A percentile compares a stretch with the other conserved stretches of the same genome.
These are phyloP conservation scores for Tetrahymena elliotti DNA, from an alignment of 73 alveolate genomes.

Conservation along the genomic window DNA sequence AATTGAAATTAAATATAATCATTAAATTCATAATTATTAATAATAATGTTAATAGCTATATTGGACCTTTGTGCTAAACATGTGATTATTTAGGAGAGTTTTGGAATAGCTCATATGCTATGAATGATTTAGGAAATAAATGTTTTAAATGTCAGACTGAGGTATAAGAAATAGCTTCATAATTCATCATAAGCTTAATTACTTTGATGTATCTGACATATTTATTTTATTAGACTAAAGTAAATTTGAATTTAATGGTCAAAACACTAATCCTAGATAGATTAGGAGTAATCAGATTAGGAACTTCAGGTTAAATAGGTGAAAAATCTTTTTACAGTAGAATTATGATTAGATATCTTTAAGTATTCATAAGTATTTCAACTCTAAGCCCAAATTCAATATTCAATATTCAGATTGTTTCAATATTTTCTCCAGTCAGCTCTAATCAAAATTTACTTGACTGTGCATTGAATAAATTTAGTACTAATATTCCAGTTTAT, in stretches of 20 bases:
- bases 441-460: not conserved
- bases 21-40: not conserved
- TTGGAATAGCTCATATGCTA: not conserved
- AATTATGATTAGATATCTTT: not conserved
- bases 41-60: not conserved
- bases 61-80: not conserved
- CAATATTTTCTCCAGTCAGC: not conserved
- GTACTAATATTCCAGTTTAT: not conserved
- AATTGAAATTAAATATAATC: not conserved
- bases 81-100: not conserved
- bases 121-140: not conserved
- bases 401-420: not conserved
- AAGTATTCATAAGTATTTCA: not conserved
- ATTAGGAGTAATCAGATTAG: not conserved
- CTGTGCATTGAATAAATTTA: not conserved
- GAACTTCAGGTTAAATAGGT: not conserved
- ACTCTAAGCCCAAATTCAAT: not conserved
- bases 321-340: not conserved
- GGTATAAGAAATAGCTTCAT: not conserved
- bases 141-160: not conserved
- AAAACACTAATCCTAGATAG: not conserved
- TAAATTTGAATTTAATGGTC: not conserved
- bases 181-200: not conserved
- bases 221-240: not conserved
- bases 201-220: not conserved